phyloP scores from a whole-genome alignment of 139 green algal species.

The Penium margaritaceum region DNA sequence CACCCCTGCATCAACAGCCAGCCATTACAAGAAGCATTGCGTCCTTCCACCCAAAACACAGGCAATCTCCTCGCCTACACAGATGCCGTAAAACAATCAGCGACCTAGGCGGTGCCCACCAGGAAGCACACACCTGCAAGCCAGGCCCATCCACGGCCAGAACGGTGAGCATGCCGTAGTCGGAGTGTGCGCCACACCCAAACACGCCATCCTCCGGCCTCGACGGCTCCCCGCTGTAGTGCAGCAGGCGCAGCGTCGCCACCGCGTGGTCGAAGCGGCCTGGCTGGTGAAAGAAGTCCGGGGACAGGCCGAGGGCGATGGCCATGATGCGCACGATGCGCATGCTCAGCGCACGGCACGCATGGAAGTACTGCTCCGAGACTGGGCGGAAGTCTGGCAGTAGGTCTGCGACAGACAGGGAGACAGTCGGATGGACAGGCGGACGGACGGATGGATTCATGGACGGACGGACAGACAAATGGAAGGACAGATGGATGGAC shows the following conservation, averaged over 20 bases:
- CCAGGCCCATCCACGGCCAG: constrained; percentile 65
- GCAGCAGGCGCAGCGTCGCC: constrained; percentile 72
- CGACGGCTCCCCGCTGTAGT: constrained; percentile 62
- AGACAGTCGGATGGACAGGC: too few species aligned
- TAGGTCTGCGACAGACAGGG: constrained; percentile 18
- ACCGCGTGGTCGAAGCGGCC: constrained; percentile 67
- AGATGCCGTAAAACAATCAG: not conserved
- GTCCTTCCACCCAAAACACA: too few species aligned
- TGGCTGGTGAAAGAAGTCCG: constrained; percentile 59
- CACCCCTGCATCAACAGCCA: too few species aligned
- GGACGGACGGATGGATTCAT: too few species aligned
- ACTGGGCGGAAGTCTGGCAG: constrained; percentile 55
- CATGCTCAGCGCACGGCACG: not conserved
- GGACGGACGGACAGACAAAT: too few species aligned
- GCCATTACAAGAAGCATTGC: too few species aligned
- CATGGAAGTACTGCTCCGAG: constrained; percentile 56
- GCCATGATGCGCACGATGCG: constrained; percentile 70
- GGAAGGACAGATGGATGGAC: too few species aligned
- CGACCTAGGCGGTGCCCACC: not conserved
- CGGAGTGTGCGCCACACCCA: constrained; percentile 70
- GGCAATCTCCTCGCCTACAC: too few species aligned
- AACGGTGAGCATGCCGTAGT: constrained; percentile 91
- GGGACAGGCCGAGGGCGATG: constrained; percentile 60
- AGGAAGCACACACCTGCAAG: constrained; percentile 29
- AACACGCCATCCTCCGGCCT: constrained; percentile 46